phyloP scores from a whole-genome alignment of 768 basidiomycete genomes.

The Aureoboletus auriporus region DNA sequence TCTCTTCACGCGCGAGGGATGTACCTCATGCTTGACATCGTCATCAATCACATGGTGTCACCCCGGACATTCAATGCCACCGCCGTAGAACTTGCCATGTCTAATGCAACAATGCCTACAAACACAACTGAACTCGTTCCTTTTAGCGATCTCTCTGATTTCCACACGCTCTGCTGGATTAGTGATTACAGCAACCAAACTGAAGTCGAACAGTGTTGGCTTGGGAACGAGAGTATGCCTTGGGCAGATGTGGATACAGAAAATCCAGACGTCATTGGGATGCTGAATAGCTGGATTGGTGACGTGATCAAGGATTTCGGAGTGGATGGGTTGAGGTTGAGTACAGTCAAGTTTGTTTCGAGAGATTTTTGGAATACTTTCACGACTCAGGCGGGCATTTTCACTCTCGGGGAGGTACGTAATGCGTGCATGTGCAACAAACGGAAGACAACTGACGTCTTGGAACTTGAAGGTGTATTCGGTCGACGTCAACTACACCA shows the following conservation, averaged over 20 bases:
- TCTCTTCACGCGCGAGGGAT: conserved; percentile 50
- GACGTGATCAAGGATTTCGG: conserved; percentile 43
- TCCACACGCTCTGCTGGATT: conserved; percentile 41
- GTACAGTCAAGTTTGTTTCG: conserved; percentile 55
- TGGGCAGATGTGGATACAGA: conserved; percentile 59
- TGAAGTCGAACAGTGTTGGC: conserved; percentile 55
- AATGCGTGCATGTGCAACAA: conserved; percentile 22
- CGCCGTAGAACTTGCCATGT: conserved; percentile 16
- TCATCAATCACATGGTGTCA: conserved; percentile 58
- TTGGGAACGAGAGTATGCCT: conserved; percentile 51
- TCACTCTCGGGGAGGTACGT: conserved; percentile 48
- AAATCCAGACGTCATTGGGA: conserved; percentile 37
- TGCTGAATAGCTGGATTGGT: conserved; percentile 46
- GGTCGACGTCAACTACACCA: conserved; percentile 37
- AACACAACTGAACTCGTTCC: conserved; percentile 22
- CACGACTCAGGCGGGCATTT: conserved; percentile 44
- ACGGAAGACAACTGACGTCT: conserved; percentile 10
- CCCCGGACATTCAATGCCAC: conserved; percentile 24
- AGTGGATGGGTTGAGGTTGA: conserved; percentile 55
- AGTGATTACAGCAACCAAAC: conserved; percentile 43
- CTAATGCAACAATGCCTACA: conserved; percentile 7
- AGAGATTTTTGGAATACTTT: conserved; percentile 55
- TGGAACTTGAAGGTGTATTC: conserved; percentile 34
- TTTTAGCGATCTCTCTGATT: conserved; percentile 34
- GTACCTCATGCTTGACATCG: conserved; percentile 61